Conservation (phyloP, 129 eudicot species). For the Solidago caesia region DNA sequence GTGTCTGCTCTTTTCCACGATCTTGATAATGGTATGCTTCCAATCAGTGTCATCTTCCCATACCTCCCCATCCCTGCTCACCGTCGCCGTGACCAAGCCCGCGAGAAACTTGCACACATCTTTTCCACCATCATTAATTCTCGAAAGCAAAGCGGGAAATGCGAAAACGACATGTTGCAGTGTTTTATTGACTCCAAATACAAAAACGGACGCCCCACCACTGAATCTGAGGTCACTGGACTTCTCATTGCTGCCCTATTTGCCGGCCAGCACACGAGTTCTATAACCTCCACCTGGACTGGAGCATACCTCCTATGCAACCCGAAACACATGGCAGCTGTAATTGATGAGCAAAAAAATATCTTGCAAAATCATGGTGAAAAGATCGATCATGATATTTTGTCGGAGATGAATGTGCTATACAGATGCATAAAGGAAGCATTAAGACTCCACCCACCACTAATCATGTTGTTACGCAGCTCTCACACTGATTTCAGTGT, state of each 20-base stretch:
- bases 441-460: conserved; percentile 88
- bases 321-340: conserved; percentile 61
- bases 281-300: conserved; percentile 93
- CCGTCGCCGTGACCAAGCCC: conserved; percentile 83
- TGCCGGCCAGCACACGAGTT: conserved; percentile 95
- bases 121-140: conserved; percentile 66
- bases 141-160: conserved; percentile 66
- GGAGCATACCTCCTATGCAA: conserved; percentile 86
- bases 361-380: conserved; percentile 55
- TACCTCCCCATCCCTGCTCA: conserved; percentile 96
- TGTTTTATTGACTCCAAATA: conserved; percentile 94
- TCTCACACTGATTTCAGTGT: conserved; percentile 81
- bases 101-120: conserved; percentile 68
- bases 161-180: conserved; percentile 76
- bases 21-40: conserved; percentile 94
- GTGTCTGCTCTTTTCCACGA: conserved; percentile 94
- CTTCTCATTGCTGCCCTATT: conserved; percentile 90
- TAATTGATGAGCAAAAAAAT: conserved; percentile 62
- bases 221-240: conserved; percentile 81
- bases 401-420: conserved; percentile 83
- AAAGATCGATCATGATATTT: conserved; percentile 68
- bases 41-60: conserved; percentile 92
- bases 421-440: conserved; percentile 92
- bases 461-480: conserved; percentile 83
- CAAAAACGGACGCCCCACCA: conserved; percentile 85